Evolutionary conservation across 2,329 filamentous ascomycete genomes (phyloP).

Genomic region (Cercospora beticola): DNA sequence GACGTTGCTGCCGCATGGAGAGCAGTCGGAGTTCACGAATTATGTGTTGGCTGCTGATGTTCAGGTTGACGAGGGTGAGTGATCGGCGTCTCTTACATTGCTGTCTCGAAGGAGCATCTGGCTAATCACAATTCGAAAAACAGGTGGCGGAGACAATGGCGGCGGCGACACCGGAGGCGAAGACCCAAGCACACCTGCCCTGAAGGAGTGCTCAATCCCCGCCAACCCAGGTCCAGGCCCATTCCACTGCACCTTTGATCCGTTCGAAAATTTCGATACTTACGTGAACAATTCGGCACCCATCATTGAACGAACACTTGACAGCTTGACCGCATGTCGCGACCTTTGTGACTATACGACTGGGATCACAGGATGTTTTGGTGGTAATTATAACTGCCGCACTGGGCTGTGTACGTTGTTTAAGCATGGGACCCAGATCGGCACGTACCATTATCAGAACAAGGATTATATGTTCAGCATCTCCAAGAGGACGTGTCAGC

Average conservation of each 20-base stretch:
- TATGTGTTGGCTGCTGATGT: neutral
- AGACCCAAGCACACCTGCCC: neutral
- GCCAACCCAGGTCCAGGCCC: neutral
- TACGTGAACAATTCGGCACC: neutral
- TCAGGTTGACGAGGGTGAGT: neutral
- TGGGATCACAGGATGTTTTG: neutral
- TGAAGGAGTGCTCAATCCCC: neutral
- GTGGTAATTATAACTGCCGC: neutral
- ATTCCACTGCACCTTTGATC: neutral
- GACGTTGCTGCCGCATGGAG: neutral
- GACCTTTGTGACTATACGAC: neutral
- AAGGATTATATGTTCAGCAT: neutral
- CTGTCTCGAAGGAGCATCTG: no score
- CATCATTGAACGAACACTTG: neutral
- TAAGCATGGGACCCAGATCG: neutral
- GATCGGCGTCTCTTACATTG: neutral
- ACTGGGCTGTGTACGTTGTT: neutral
- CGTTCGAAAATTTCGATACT: neutral
- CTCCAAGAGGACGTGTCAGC: neutral
- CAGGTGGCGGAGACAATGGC: neutral
- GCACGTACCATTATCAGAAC: neutral
- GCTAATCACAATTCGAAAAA: neutral
- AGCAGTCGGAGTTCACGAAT: neutral
- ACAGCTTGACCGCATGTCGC: neutral
- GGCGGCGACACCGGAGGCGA: neutral